phyloP scores from a whole-genome alignment of 345 rosid genomes.

The Arabidopsis suecica region DNA sequence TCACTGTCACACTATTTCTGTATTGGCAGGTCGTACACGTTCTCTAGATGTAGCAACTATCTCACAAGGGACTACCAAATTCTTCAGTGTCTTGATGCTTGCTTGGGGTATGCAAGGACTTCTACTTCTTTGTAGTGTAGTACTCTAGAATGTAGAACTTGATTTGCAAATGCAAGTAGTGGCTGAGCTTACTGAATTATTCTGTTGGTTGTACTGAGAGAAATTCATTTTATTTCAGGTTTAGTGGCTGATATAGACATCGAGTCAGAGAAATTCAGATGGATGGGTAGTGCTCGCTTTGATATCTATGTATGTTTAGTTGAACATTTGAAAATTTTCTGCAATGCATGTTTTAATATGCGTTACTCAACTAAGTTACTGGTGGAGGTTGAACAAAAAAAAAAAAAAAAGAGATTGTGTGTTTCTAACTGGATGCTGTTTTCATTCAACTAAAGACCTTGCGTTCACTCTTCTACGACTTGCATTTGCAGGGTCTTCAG shows the following conservation, averaged over 20 bases:
- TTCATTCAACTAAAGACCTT: constrained; percentile 3
- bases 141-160: not conserved
- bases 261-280: constrained; percentile 89
- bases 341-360: constrained; percentile 17
- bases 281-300: constrained; percentile 93
- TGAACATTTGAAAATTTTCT: constrained; percentile 3
- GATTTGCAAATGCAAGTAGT: not conserved
- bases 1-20: constrained; percentile 25
- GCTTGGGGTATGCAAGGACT: constrained; percentile 76
- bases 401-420: not conserved
- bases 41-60: constrained; percentile 86
- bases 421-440: not conserved
- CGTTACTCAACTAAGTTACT: not conserved
- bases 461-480: not conserved
- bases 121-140: constrained; percentile 21
- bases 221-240: constrained; percentile 54
- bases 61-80: constrained; percentile 68
- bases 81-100: constrained; percentile 88
- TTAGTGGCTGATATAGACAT: constrained; percentile 95
- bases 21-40: constrained; percentile 67
- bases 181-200: constrained; percentile 8
- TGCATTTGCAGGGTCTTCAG: constrained; percentile 66
- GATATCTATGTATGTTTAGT: constrained; percentile 77
- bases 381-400: not conserved
- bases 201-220: constrained; percentile 20